These are phyloP conservation scores for Neofusicoccum sp. DNA, from an alignment of 2,329 filamentous ascomycete species.

Conservation along the genomic window DNA sequence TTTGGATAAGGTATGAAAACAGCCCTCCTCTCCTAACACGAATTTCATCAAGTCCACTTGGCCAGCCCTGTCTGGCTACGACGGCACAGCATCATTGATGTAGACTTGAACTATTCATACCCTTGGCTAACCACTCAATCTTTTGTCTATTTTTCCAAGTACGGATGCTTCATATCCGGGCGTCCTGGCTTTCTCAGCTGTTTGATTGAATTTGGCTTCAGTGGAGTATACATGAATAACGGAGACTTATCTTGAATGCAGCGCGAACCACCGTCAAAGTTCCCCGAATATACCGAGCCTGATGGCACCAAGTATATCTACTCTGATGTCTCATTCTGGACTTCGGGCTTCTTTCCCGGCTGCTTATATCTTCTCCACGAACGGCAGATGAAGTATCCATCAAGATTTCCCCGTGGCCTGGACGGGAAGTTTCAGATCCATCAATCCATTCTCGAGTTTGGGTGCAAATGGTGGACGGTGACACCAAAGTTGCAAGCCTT, in stretches of 20 bases:
- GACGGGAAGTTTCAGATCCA: neutral
- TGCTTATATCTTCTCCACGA: slow-evolving; percentile 44
- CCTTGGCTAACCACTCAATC: too few relatives aligned
- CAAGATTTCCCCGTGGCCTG: slow-evolving; percentile 20
- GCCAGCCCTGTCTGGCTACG: too few relatives aligned
- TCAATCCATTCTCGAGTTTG: slow-evolving; percentile 22
- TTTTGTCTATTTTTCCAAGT: too few relatives aligned
- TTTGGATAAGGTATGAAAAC: neutral
- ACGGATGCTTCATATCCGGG: too few relatives aligned
- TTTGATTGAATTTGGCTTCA: too few relatives aligned
- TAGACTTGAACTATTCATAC: too few relatives aligned
- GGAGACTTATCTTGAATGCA: neutral
- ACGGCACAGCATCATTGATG: too few relatives aligned
- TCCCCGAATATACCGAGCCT: slow-evolving; percentile 42
- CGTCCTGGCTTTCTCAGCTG: too few relatives aligned
- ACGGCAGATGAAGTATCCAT: slow-evolving; percentile 29
- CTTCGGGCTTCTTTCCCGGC: slow-evolving; percentile 50
- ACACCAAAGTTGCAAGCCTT: slow-evolving; percentile 37
- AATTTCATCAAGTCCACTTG: too few relatives aligned
- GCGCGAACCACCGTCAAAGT: slow-evolving; percentile 23
- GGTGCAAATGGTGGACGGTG: slow-evolving; percentile 45
- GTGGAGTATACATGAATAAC: neutral
- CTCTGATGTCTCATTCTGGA: slow-evolving; percentile 46
- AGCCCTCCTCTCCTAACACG: too few relatives aligned
- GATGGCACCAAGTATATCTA: slow-evolving; percentile 40